Conservation (phyloP, 176 grass and related monocot genomes). For the Phoenix dactylifera region DNA sequence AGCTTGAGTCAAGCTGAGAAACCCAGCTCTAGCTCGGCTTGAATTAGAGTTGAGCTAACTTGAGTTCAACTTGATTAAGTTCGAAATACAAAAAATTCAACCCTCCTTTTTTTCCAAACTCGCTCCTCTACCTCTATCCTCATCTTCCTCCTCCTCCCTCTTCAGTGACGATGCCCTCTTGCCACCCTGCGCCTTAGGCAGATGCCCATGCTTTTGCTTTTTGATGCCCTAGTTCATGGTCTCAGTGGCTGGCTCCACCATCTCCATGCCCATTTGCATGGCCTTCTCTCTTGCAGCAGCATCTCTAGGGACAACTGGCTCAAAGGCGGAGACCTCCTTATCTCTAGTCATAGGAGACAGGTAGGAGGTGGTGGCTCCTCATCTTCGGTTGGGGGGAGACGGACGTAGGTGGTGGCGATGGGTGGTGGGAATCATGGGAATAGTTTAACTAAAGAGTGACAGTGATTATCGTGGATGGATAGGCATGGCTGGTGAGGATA, state of each 20-base stretch:
- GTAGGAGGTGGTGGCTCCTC: neutral
- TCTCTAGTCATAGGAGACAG: neutral
- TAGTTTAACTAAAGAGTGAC: no score
- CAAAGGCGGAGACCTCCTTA: neutral
- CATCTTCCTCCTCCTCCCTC: constrained; percentile 70
- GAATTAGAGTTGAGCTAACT: no score
- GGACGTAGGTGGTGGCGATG: no score
- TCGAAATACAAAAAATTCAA: no score
- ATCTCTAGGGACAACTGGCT: neutral
- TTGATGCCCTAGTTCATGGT: neutral
- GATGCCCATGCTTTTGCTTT: constrained; percentile 80
- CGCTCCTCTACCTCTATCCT: constrained; percentile 3
- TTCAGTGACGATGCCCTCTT: neutral
- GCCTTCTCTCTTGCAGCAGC: constrained; percentile 29
- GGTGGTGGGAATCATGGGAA: no score
- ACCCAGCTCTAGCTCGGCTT: no score
- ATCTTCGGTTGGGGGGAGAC: no score
- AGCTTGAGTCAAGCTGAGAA: no score
- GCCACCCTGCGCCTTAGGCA: constrained; percentile 51
- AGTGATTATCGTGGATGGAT: no score
- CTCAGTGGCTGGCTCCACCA: neutral
- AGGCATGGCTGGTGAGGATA: no score
- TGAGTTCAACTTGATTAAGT: no score
- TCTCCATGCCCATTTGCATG: constrained; percentile 13
- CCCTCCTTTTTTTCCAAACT: no score